Evolutionary conservation across 148 eudicot species (phyloP).

Genomic region (Simmondsia chinensis): DNA sequence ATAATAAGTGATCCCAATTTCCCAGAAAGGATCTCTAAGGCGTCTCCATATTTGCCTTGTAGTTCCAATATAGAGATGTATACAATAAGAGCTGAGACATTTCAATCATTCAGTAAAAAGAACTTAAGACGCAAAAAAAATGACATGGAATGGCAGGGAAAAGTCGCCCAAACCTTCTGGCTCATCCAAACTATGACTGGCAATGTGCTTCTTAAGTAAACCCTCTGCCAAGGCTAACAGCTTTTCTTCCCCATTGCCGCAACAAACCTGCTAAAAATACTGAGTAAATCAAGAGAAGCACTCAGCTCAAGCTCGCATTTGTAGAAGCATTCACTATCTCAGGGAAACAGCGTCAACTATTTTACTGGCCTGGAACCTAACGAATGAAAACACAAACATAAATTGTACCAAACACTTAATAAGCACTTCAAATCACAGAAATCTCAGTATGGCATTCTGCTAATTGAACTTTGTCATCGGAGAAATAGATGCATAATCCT

Average conservation of each 20-base stretch:
- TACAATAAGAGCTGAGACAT: constrained; percentile 71
- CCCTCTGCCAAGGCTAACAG: constrained; percentile 83
- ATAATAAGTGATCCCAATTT: constrained; percentile 68
- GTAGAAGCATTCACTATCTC: neutral
- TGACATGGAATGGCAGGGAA: neutral
- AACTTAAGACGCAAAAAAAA: neutral
- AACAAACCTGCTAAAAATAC: constrained; percentile 39
- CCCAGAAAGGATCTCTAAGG: constrained; percentile 75
- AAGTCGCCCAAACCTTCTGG: constrained; percentile 61
- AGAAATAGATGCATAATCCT: no score
- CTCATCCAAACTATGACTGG: constrained; percentile 79
- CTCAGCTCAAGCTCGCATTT: constrained; percentile 1
- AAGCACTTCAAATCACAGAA: neutral
- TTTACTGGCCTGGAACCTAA: neutral
- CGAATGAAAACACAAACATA: neutral
- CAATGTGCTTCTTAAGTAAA: constrained; percentile 80
- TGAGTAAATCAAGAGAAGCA: neutral
- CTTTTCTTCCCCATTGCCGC: constrained; percentile 57
- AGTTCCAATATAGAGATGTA: constrained; percentile 83
- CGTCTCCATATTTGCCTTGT: constrained; percentile 76
- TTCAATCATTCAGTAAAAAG: constrained; percentile 10
- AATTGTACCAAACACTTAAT: neutral
- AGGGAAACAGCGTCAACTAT: neutral
- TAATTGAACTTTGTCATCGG: no score
- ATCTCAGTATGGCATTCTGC: no score